A percentile compares a stretch with the other conserved stretches of the same genome.
phyloP scores from a whole-genome alignment of 139 green algal species.

The Deuterostichococcus epilithicus region DNA sequence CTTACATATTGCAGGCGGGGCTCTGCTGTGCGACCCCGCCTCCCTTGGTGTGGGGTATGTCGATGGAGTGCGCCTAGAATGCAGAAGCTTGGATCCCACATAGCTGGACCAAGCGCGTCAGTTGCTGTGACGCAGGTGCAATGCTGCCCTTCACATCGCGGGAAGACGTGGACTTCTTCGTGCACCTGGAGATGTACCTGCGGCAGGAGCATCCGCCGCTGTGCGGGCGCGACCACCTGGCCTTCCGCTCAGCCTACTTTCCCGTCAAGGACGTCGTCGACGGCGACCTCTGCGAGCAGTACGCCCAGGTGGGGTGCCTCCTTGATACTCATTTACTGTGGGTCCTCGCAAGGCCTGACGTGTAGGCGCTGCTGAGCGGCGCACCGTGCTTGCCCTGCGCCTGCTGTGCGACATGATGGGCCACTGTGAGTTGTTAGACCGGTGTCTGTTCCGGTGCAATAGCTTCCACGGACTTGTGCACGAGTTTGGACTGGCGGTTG shows the following conservation, averaged over 20 bases:
- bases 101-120: too few relatives aligned
- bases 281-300: conserved; percentile 96
- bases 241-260: conserved; percentile 82
- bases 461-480: neutral
- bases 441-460: neutral
- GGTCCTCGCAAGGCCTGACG: neutral
- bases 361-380: neutral
- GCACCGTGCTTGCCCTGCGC: neutral
- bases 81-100: too few relatives aligned
- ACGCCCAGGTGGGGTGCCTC: conserved; percentile 34
- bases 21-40: too few relatives aligned
- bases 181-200: conserved; percentile 98
- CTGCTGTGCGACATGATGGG: neutral
- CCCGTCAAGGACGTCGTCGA: conserved; percentile 92
- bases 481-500: neutral
- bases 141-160: conserved; percentile 80
- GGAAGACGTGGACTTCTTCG: conserved; percentile 97
- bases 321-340: neutral
- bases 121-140: conserved; percentile 28
- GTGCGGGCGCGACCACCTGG: conserved; percentile 89
- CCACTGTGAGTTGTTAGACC: neutral
- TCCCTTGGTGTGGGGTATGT: too few relatives aligned
- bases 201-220: conserved; percentile 89
- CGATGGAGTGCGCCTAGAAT: too few relatives aligned
- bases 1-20: too few relatives aligned